Percentiles rank a stretch among this genome's conserved stretches.
phyloP scores from a whole-genome alignment of 371 early-diverging fungal species.

The Rhizopus sp. region DNA sequence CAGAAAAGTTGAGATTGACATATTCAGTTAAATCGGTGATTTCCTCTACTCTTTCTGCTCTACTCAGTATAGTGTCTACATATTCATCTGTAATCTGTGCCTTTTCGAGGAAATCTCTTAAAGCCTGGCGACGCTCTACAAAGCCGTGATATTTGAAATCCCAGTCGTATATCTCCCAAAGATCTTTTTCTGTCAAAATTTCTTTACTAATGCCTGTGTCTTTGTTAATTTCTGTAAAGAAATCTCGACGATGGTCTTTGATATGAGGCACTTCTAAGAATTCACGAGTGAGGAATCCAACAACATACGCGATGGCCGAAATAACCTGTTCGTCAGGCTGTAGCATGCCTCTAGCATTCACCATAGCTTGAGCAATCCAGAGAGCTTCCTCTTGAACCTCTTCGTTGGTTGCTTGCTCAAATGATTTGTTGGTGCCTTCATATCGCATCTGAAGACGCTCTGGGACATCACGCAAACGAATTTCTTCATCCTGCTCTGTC shows the following conservation, averaged over 20 bases:
- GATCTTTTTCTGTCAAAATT: conserved; percentile 67
- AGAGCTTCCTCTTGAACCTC: conserved; percentile 64
- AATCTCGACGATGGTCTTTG: conserved; percentile 84
- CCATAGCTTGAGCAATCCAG: conserved; percentile 58
- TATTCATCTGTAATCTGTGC: conserved; percentile 54
- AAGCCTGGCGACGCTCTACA: conserved; percentile 52
- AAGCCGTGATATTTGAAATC: conserved; percentile 80
- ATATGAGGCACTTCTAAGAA: conserved; percentile 93
- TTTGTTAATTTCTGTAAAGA: conserved; percentile 58
- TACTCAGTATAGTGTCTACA: conserved; percentile 46
- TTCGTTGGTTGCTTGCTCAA: conserved; percentile 38
- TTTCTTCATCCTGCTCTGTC: conserved; percentile 90
- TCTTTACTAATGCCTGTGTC: conserved; percentile 44
- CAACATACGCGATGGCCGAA: conserved; percentile 48
- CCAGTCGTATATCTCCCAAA: conserved; percentile 90
- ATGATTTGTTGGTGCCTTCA: conserved; percentile 46
- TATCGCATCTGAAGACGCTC: conserved; percentile 87
- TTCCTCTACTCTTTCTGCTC: conserved; percentile 68
- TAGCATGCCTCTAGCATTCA: conserved; percentile 23
- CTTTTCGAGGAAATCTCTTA: conserved; percentile 48
- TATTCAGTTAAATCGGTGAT: conserved; percentile 77
- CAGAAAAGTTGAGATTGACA: conserved; percentile 68
- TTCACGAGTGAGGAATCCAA: conserved; percentile 74
- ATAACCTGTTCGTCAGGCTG: conserved; percentile 33
- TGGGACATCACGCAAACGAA: conserved; percentile 87